Evolutionary conservation across 2,329 filamentous ascomycete genomes (phyloP).

Genomic region (Endoconidiophora polonica): DNA sequence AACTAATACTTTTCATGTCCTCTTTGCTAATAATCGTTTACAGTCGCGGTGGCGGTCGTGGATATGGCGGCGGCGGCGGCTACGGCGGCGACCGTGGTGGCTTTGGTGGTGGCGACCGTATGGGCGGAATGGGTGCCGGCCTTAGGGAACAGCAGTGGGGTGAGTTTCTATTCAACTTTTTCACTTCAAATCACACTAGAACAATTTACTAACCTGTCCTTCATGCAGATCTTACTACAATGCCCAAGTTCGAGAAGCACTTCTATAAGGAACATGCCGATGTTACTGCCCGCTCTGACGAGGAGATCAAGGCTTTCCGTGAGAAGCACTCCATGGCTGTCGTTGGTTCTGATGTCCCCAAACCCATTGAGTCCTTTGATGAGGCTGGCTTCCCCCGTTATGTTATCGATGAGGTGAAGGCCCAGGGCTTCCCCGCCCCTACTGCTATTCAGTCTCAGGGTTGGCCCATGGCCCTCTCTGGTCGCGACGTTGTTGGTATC

Average conservation of each 20-base stretch:
- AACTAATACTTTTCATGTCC: not conserved
- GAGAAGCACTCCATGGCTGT: conserved; percentile 71
- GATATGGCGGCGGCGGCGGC: conserved; percentile 19
- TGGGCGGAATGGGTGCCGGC: conserved; percentile 77
- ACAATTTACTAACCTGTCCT: conserved; percentile 16
- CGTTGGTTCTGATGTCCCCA: conserved; percentile 64
- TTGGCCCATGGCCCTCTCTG: conserved; percentile 97
- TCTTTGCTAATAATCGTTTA: conserved; percentile 21
- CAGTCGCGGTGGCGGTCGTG: conserved; percentile 21
- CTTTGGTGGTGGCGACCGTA: conserved; percentile 72
- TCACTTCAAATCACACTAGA: conserved; percentile 17
- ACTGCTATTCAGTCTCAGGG: conserved; percentile 97
- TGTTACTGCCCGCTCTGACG: conserved; percentile 55
- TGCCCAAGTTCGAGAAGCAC: conserved; percentile 97
- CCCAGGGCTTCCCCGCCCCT: conserved; percentile 82
- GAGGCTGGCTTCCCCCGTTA: conserved; percentile 95
- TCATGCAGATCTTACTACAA: conserved; percentile 46
- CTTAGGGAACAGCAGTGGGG: conserved; percentile 83
- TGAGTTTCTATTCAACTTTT: conserved; percentile 29
- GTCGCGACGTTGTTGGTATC: conserved; percentile 96
- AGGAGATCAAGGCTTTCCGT: conserved; percentile 80
- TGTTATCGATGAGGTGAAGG: conserved; percentile 97
- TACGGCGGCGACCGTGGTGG: conserved; percentile 22
- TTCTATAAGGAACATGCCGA: conserved; percentile 94
- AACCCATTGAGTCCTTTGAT: conserved; percentile 91